phyloP scores from a whole-genome alignment of 179 eudicot genomes.

The Kewa caespitosa region DNA sequence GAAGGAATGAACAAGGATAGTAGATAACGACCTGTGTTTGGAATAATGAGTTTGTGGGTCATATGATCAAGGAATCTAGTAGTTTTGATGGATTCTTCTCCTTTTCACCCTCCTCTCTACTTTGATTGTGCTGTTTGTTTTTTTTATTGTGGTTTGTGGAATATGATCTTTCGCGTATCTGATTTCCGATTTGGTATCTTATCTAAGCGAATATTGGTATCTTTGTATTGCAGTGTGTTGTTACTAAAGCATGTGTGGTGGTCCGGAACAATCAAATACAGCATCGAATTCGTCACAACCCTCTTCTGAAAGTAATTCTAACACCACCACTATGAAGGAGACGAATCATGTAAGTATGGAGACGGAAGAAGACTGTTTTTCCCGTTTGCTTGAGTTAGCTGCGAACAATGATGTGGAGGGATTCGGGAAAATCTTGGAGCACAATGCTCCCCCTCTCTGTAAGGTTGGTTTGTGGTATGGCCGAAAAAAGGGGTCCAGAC shows the following conservation, averaged over 20 bases:
- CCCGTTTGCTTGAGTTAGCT: conserved; percentile 55
- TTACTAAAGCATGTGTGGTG: conserved; percentile 34
- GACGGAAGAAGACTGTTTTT: conserved; percentile 34
- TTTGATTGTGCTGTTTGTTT: conserved; percentile 2
- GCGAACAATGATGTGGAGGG: conserved; percentile 56
- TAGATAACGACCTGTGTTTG: not conserved
- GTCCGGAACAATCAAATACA: conserved; percentile 24
- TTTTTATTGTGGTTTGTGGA: conserved; percentile 19
- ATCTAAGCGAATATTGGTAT: conserved; percentile 18
- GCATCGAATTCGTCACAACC: conserved; percentile 18
- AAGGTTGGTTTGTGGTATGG: conserved; percentile 56
- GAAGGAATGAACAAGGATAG: not conserved
- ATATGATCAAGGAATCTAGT: conserved; percentile 12
- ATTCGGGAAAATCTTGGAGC: conserved; percentile 35
- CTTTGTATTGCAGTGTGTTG: conserved; percentile 29
- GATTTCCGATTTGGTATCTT: conserved; percentile 23
- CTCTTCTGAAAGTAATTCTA: conserved; percentile 19
- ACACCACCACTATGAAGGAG: conserved; percentile 26
- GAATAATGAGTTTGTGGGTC: not conserved
- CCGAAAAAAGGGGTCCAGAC: conserved; percentile 49
- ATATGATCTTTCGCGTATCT: conserved; percentile 20
- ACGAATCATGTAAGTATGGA: conserved; percentile 31
- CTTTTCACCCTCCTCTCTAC: not conserved
- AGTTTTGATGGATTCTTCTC: not conserved
- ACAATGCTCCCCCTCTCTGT: conserved; percentile 36